Evolutionary conservation across 495 filamentous ascomycete genomes (phyloP), one percentile per base, ranked within the genome.

Genomic region (Neurospora sp.): DNA sequence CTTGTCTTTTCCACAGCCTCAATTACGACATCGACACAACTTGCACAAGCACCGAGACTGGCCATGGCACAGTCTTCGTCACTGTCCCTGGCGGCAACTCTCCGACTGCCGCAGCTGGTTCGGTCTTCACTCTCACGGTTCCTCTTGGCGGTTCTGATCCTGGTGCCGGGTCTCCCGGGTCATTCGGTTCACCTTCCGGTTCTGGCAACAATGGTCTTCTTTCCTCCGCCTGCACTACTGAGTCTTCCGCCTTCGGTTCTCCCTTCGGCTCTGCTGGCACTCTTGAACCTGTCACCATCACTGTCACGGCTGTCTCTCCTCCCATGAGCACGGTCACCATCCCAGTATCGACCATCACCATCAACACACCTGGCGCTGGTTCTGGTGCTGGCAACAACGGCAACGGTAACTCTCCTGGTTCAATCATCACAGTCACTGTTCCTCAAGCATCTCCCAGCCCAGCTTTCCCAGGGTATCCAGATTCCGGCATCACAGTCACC

Each of bases 21-120:
- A 20, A 70, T 14, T 41, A 69, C 7, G 53, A 42, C 7, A 53
- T 40, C 22, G 72, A 74, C 40, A 48, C 76, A 2, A 81, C 75
- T 22, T 81, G 79, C 68, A 71, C 76, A 31, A 73, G 65, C 70
- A 74, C 74, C 17, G 31, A 31, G 12, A 70, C 74, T n/a, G 72
- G 77, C 9, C 73, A 76, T 27, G 76, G 74, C 20, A 82, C 82
- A n/a, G 76, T 83, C 59, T 80, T 81, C 69, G 73, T 82, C 41
- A 82, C 82, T 69, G 75, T 78, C 42, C 74, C 78, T 71, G 41
- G 40, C 14, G 22, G 76, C 74, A 40, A 68, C 69, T 45, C 69
- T 40, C 68, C 22, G 6, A 73, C 72, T 48, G 48, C 31, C 31
- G 16, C 81, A 8, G 76, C 53, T 37, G 53, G 53, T 65, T 65